Percentiles rank a stretch among this genome's conserved stretches.
These are phyloP conservation scores for Sphagnum contortum DNA, from an alignment of 225 moss, liverwort and hornwort species.

Conservation along the genomic window DNA sequence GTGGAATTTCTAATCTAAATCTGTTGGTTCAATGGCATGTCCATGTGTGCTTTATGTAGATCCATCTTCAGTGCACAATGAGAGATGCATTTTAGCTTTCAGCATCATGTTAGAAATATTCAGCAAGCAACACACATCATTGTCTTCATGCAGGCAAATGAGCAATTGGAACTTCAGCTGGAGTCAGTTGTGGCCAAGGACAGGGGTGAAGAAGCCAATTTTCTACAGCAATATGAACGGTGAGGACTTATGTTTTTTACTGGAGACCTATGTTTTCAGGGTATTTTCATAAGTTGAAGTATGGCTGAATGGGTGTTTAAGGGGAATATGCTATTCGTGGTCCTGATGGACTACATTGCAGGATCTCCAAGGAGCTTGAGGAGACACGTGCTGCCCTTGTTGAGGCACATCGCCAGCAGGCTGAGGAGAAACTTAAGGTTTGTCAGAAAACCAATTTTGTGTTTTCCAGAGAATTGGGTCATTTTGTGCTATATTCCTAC, in stretches of 20 bases:
- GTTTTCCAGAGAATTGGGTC: no score
- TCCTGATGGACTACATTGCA: neutral
- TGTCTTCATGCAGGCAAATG: conserved; percentile 13
- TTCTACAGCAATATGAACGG: conserved; percentile 5
- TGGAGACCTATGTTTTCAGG: no score
- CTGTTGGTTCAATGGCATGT: no score
- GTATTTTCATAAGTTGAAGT: no score
- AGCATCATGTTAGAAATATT: no score
- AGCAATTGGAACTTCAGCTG: conserved; percentile 27
- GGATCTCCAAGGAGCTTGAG: neutral
- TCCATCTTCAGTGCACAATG: no score
- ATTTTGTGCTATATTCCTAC: no score
- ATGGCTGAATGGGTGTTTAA: neutral
- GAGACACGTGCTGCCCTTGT: neutral
- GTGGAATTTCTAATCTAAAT: neutral
- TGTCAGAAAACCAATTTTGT: neutral
- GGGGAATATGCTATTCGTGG: neutral
- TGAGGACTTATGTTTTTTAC: neutral
- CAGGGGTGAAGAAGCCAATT: conserved; percentile 14
- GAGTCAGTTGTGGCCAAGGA: conserved; percentile 15
- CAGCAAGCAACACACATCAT: neutral
- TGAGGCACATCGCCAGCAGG: neutral
- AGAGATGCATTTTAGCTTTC: no score
- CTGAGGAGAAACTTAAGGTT: conserved; percentile 1
- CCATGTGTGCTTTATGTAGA: no score